Conservation (phyloP, 2,329 filamentous ascomycete species). For the Penicillium sp. region DNA sequence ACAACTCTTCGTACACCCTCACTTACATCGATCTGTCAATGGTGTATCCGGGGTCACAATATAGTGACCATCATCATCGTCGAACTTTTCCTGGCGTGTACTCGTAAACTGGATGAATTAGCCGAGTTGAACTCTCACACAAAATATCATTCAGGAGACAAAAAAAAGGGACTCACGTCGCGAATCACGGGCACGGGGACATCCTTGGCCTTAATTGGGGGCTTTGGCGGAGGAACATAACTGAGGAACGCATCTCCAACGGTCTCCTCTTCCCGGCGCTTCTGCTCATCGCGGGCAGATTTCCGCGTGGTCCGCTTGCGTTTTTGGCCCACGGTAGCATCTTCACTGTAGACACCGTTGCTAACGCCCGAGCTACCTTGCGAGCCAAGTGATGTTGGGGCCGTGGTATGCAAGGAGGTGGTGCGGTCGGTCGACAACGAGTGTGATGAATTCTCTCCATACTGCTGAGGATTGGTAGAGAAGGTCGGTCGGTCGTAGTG, state of each 20-base stretch:
- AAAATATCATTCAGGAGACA: not conserved
- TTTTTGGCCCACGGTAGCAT: slow-evolving; percentile 73
- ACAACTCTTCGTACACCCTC: too few relatives aligned
- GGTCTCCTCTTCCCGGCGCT: slow-evolving; percentile 67
- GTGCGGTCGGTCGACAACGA: slow-evolving; percentile 80
- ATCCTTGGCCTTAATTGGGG: slow-evolving; percentile 83
- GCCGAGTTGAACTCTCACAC: not conserved
- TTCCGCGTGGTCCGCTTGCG: slow-evolving; percentile 77
- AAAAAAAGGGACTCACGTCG: slow-evolving; percentile 48
- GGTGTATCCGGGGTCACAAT: slow-evolving; percentile 83
- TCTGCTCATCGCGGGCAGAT: slow-evolving; percentile 75
- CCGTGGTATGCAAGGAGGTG: slow-evolving; percentile 78
- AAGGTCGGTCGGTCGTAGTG: slow-evolving; percentile 68
- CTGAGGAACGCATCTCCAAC: slow-evolving; percentile 67
- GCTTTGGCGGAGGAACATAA: slow-evolving; percentile 82
- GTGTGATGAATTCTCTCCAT: slow-evolving; percentile 62
- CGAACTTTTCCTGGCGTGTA: slow-evolving; percentile 64
- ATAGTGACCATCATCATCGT: slow-evolving; percentile 96
- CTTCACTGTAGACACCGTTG: slow-evolving; percentile 61
- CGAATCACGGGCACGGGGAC: slow-evolving; percentile 59
- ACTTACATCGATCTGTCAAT: slow-evolving; percentile 84
- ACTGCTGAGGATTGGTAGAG: slow-evolving; percentile 68
- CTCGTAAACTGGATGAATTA: slow-evolving; percentile 40
- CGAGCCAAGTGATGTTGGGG: slow-evolving; percentile 78
- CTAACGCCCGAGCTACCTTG: slow-evolving; percentile 49